phyloP scores from a whole-genome alignment of 768 basidiomycete species.

The Hypsizygus marmoreus region DNA sequence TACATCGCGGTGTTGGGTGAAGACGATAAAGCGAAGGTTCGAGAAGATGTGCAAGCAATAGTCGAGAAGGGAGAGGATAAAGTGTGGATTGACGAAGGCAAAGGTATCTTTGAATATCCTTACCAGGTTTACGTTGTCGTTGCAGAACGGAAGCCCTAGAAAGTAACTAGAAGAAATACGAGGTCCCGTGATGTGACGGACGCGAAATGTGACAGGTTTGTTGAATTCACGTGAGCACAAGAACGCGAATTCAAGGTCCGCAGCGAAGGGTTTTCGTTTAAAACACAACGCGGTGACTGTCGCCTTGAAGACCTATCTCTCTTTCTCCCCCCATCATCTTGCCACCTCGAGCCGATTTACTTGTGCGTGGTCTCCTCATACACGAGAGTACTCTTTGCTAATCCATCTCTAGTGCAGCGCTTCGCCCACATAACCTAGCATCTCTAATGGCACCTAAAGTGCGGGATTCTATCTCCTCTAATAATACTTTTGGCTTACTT shows the following conservation, averaged over 20 bases:
- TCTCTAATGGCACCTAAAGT: slow-evolving; percentile 37
- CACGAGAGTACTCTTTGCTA: not conserved
- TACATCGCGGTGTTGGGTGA: slow-evolving; percentile 71
- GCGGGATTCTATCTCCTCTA: not conserved
- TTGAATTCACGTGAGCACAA: slow-evolving; percentile 17
- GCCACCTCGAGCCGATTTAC: not conserved
- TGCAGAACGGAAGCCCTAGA: slow-evolving; percentile 29
- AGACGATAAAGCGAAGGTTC: slow-evolving; percentile 57
- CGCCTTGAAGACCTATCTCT: slow-evolving; percentile 22
- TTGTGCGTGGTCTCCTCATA: not conserved
- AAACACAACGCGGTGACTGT: slow-evolving; percentile 12
- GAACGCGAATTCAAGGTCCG: slow-evolving; percentile 18
- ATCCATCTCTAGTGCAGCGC: not conserved
- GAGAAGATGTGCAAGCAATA: slow-evolving; percentile 52
- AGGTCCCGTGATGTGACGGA: slow-evolving; percentile 14
- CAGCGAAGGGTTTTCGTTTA: slow-evolving; percentile 12
- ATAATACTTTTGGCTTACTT: not conserved
- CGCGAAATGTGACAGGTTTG: slow-evolving; percentile 16
- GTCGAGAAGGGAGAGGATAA: slow-evolving; percentile 60
- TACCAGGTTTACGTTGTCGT: slow-evolving; percentile 71
- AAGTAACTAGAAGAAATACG: not conserved
- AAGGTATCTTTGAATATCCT: slow-evolving; percentile 79
- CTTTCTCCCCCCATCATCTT: slow-evolving; percentile 26
- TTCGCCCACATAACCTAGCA: not conserved
- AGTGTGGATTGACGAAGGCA: slow-evolving; percentile 73